Evolutionary conservation across 108 stramenopile genomes (phyloP), one percentile per base, ranked within the genome.

Genomic region (Asterionellopsis glacialis): DNA sequence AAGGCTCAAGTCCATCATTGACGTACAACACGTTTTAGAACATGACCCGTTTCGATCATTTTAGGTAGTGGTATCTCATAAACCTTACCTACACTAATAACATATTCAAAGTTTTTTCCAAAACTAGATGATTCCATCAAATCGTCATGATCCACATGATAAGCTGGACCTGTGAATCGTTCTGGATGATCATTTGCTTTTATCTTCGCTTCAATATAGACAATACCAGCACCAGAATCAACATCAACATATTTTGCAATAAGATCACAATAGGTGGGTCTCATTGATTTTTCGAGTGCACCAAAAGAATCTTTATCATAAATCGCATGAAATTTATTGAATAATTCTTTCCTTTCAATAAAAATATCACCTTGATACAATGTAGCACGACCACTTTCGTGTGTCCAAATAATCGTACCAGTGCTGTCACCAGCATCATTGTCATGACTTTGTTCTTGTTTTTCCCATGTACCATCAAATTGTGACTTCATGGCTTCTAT

Each of bases 221-320:
- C 22, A 1, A 62, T 69, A 0, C 61, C 81, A 50, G 52, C 7
- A 33, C 33, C n/a, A n/a, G n/a, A n/a, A n/a, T n/a, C n/a, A n/a
- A n/a, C 33, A 33, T 33, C 33, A 33, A 5, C 33, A 2, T 72
- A 82, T 51, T 78, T 74, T 10, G 77, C 54, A 13, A 82, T 60
- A 13, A 70, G 57, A 26, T 64, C 19, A 50, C 81, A 82, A 50
- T 57, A 82, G 22, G 19, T 15, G 9, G 44, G 26, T 45, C 81
- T 28, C 63, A 79, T 59, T 12, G 65, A 50, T n/a, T 57, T 38
- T 21, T 50, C n/a, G 4, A 82, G 55, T 16, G 81, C 81, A 9
- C 81, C 81, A 51, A 79, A 82, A 18, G 74, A 75, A 49, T 82
- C 81, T 44, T 82, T 82, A 39, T 82, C 81, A 43, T 82, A 82